These are phyloP conservation scores for Hansenula sp. DNA, from an alignment of 1,139 yeast genomes.

Conservation along the genomic window DNA sequence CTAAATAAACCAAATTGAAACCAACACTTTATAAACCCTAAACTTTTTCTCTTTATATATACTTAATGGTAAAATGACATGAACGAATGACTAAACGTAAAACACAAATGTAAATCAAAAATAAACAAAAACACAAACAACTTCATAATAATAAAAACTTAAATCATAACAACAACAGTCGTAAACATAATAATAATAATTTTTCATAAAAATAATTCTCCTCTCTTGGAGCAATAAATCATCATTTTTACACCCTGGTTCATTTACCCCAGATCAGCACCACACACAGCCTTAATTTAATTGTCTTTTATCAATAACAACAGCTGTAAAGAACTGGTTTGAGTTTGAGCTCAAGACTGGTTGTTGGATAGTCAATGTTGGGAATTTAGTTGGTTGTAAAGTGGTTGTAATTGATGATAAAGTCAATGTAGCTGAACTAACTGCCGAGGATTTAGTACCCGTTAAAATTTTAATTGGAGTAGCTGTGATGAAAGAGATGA, in stretches of 20 bases:
- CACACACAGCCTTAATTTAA: constrained; percentile 2
- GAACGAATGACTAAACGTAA: too few relatives aligned
- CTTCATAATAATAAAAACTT: too few relatives aligned
- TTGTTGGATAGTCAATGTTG: constrained; percentile 4
- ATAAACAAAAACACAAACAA: too few relatives aligned
- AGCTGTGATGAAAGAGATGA: not conserved
- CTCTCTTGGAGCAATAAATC: too few relatives aligned
- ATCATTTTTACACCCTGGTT: too few relatives aligned
- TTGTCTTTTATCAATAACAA: constrained; percentile 7
- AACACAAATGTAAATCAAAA: too few relatives aligned
- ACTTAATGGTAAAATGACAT: too few relatives aligned
- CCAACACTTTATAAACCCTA: too few relatives aligned
- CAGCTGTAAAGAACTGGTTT: constrained; percentile 8
- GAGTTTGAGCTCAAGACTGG: constrained; percentile 2
- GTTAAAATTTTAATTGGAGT: not conserved
- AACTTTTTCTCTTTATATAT: too few relatives aligned
- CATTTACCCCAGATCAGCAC: too few relatives aligned
- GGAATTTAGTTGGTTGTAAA: constrained; percentile 2
- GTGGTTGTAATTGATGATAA: constrained; percentile 1
- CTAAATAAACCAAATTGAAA: too few relatives aligned
- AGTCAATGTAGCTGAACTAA: not conserved
- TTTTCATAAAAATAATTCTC: not conserved
- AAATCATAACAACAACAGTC: not conserved
- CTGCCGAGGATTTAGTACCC: not conserved
- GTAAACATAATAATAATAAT: not conserved